These are phyloP conservation scores for Diaporthe citrichinensis DNA, from an alignment of 2,329 filamentous ascomycete species.

Conservation along the genomic window DNA sequence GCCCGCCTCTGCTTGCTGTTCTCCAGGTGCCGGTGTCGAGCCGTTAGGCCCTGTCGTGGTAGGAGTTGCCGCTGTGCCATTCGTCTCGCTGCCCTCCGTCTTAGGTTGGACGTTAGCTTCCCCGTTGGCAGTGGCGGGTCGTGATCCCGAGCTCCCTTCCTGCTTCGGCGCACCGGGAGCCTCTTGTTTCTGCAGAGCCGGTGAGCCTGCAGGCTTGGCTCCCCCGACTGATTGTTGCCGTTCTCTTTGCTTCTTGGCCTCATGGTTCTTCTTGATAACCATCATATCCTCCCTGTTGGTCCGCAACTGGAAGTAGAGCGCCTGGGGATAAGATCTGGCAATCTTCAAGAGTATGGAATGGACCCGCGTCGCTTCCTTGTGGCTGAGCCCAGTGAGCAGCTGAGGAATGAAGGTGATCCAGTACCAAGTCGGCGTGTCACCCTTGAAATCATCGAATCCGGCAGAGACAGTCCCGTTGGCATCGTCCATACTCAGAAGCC, in stretches of 20 bases:
- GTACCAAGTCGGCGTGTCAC: slow-evolving; percentile 98
- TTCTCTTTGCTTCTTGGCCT: slow-evolving; percentile 74
- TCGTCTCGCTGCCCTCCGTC: slow-evolving; percentile 58
- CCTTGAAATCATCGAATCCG: slow-evolving; percentile 96
- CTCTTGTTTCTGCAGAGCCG: slow-evolving; percentile 68
- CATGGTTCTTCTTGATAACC: slow-evolving; percentile 90
- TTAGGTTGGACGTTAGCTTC: slow-evolving; percentile 59
- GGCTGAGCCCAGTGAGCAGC: slow-evolving; percentile 88
- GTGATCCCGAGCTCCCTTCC: slow-evolving; percentile 54
- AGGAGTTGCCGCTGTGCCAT: slow-evolving; percentile 40
- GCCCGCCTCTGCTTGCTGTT: slow-evolving; percentile 49
- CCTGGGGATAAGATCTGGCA: slow-evolving; percentile 94
- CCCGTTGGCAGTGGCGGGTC: slow-evolving; percentile 67
- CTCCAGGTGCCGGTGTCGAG: slow-evolving; percentile 38
- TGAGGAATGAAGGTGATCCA: slow-evolving; percentile 99
- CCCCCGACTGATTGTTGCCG: slow-evolving; percentile 61
- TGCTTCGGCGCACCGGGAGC: slow-evolving; percentile 51
- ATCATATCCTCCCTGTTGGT: slow-evolving; percentile 96
- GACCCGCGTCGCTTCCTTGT: slow-evolving; percentile 91
- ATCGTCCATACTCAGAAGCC: slow-evolving; percentile 95
- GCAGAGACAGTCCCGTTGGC: slow-evolving; percentile 84
- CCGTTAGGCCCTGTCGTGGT: slow-evolving; percentile 41
- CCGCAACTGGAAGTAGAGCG: slow-evolving; percentile 93
- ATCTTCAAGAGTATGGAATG: slow-evolving; percentile 92
- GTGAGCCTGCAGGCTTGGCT: slow-evolving; percentile 62